Percentiles rank a stretch among this genome's conserved stretches.
These are phyloP conservation scores for Pleoardoris graminearum DNA, from an alignment of 2,329 filamentous ascomycete species.

Conservation along the genomic window DNA sequence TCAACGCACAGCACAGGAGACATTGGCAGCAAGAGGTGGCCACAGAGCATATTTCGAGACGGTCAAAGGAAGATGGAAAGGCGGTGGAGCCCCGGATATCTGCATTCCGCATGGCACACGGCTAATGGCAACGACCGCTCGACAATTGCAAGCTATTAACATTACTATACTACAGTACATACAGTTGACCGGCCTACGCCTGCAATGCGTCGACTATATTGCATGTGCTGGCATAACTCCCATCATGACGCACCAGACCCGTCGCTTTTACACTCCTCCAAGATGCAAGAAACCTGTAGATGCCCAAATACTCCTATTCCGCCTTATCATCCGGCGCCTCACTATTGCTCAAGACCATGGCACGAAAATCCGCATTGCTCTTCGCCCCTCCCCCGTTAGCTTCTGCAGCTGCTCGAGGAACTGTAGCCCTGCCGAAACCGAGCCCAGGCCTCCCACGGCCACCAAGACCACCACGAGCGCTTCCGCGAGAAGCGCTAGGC, in stretches of 20 bases:
- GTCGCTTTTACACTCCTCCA: not conserved
- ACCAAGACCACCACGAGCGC: conserved; percentile 26
- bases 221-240: conserved; percentile 1
- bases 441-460: conserved; percentile 34
- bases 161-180: conserved; percentile 10
- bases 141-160: not conserved
- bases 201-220: not conserved
- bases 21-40: too few relatives aligned
- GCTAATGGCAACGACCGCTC: too few relatives aligned
- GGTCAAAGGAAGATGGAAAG: too few relatives aligned
- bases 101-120: too few relatives aligned
- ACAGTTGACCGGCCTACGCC: not conserved
- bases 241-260: conserved; percentile 1
- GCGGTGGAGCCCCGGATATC: too few relatives aligned
- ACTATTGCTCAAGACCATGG: conserved; percentile 54
- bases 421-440: conserved; percentile 31
- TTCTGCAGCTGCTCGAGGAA: conserved; percentile 17
- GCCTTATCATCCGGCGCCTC: conserved; percentile 28
- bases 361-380: conserved; percentile 62
- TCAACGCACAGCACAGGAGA: too few relatives aligned
- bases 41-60: too few relatives aligned
- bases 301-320: conserved; percentile 8
- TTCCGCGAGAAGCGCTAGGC: conserved; percentile 30
- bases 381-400: conserved; percentile 43
- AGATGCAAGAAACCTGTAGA: conserved; percentile 1